A percentile compares a stretch with the other conserved stretches of the same genome.
Conservation (phyloP, 768 basidiomycete genomes). For the Termitomyces sp. region DNA sequence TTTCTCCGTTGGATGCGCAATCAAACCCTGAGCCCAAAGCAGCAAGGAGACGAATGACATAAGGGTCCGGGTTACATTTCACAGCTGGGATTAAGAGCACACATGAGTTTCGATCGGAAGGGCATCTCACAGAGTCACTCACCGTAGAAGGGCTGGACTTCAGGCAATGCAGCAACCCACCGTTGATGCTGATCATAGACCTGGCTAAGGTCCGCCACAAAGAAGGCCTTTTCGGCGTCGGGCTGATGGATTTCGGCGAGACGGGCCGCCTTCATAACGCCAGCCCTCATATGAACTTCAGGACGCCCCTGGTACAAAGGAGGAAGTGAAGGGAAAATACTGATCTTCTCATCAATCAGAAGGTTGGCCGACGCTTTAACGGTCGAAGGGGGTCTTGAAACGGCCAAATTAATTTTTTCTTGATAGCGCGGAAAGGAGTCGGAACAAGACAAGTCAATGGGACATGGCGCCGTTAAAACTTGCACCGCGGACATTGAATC, state of each 20-base stretch:
- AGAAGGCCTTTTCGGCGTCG: constrained; percentile 92
- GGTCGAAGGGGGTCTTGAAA: constrained; percentile 41
- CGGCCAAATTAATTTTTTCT: constrained; percentile 49
- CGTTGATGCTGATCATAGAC: constrained; percentile 82
- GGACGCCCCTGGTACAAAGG: constrained; percentile 64
- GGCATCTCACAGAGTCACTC: constrained; percentile 20
- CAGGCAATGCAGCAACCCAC: constrained; percentile 73
- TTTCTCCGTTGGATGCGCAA: constrained; percentile 94
- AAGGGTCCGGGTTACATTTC: constrained; percentile 98
- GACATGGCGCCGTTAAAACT: constrained; percentile 32
- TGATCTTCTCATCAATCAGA: constrained; percentile 24
- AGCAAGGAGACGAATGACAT: constrained; percentile 85
- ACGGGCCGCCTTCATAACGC: constrained; percentile 62
- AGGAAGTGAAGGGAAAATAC: constrained; percentile 57
- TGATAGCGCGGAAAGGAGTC: constrained; percentile 16
- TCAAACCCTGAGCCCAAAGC: constrained; percentile 93
- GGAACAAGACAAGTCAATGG: constrained; percentile 26
- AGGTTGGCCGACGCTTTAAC: constrained; percentile 32
- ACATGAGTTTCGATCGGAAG: background rate
- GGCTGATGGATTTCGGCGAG: constrained; percentile 46
- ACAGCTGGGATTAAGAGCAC: constrained; percentile 52
- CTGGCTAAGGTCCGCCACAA: constrained; percentile 88
- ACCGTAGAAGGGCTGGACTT: constrained; percentile 96
- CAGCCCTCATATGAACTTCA: constrained; percentile 67
- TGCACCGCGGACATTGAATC: constrained; percentile 55